Base-by-base conservation (phyloP, 2,329 filamentous ascomycete genomes). In the Aspergillus floridensis region DNA sequence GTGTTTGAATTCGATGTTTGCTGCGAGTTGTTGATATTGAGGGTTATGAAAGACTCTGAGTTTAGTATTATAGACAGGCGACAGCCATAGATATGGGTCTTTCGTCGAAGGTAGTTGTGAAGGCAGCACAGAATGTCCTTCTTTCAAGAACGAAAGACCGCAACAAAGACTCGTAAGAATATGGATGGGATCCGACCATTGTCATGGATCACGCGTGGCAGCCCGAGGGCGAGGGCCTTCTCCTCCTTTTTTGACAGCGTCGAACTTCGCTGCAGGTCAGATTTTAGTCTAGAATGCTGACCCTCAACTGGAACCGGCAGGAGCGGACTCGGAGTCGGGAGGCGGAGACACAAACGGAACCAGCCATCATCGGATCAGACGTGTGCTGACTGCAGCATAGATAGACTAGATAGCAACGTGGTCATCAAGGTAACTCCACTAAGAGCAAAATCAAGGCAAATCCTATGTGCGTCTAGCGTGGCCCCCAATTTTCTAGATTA, bases 261-360 rank as follows among this genome's bases (percentile, higher is more conserved):
- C 31, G 24, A 7, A 55, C 19, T n/a, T 38, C 16, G 31, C 29
- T 51, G 58, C 47, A 58, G 26, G 55, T 54, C 51, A 59, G 59
- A 58, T 60, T 53, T 57, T 57, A 57, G 58, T 11, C 22, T 10
- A 29, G 7, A 29, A 19, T 29, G 52, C 4, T 35, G 32, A 35
- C 5, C 32, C 32, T 35, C 14, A 16, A 16, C 32, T 35, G 32
- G 32, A 35, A 16, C 12, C 32, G 11, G 32, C 11, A 24, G 16
- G 52, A 14, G 38, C 22, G 35, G 21, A 44, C 19, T 26, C 26
- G 24, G 26, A 44, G 50, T 35, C 32, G 32, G 32, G 32, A 35
- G 32, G 32, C 32, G 32, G 32, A 35, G 32, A 35, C 11, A 16
- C 7, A 14, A 35, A 35, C 14, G 16, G 16, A 19, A 19, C 38